Percentiles rank a stretch among this genome's conserved stretches.
Evolutionary conservation across 2,329 filamentous ascomycete species (phyloP).

Genomic region (Stachybotrys elegans): DNA sequence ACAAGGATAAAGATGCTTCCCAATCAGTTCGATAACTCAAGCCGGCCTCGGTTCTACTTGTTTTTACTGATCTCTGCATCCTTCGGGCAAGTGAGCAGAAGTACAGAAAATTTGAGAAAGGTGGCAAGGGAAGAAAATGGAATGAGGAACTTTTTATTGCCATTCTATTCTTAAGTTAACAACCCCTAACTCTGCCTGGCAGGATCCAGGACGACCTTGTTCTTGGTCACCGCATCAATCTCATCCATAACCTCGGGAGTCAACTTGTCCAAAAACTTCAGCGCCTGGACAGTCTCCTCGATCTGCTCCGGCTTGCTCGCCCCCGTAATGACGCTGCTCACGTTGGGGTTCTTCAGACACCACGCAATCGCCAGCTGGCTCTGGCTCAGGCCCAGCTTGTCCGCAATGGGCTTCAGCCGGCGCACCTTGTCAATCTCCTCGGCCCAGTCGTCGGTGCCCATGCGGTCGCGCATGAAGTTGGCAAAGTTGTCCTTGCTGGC

Average conservation of each 20-base stretch:
- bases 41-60: too few relatives aligned
- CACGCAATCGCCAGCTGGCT: constrained; percentile 47
- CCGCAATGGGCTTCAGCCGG: constrained; percentile 45
- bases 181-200: constrained; percentile 14
- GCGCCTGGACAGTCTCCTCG: constrained; percentile 42
- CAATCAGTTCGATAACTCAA: too few relatives aligned
- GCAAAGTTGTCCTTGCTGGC: constrained; percentile 54
- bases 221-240: constrained; percentile 40
- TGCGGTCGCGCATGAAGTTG: constrained; percentile 44
- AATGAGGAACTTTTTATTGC: too few relatives aligned
- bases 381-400: constrained; percentile 50
- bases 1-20: too few relatives aligned
- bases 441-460: constrained; percentile 45
- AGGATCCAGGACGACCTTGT: constrained; percentile 20
- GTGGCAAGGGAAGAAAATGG: too few relatives aligned
- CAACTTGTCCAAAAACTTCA: constrained; percentile 41
- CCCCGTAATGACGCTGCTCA: constrained; percentile 48
- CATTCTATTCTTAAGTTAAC: too few relatives aligned
- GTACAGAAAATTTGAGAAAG: too few relatives aligned
- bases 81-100: too few relatives aligned
- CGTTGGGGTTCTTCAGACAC: constrained; percentile 49
- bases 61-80: too few relatives aligned
- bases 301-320: constrained; percentile 48
- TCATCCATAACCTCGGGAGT: constrained; percentile 45
- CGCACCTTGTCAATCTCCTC: constrained; percentile 39